phyloP scores from a whole-genome alignment of 495 filamentous ascomycete genomes.

The Penicillium ucsense region DNA sequence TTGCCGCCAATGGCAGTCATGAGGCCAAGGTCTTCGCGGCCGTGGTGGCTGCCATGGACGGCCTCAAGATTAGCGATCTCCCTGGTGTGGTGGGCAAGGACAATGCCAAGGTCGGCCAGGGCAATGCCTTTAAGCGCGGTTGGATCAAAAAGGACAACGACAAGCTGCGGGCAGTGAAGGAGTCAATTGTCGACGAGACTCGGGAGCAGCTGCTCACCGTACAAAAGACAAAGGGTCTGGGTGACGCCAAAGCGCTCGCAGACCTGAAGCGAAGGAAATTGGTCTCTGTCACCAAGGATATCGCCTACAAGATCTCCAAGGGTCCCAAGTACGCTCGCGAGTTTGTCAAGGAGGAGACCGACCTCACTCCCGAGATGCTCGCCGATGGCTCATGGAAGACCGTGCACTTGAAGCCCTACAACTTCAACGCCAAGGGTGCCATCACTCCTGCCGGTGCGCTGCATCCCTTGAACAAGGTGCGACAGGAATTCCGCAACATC shows the following conservation, averaged over 20 bases:
- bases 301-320: slow-evolving; percentile 72
- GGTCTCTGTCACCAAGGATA: slow-evolving; percentile 69
- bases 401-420: slow-evolving; percentile 88
- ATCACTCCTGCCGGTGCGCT: slow-evolving; percentile 71
- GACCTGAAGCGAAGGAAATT: slow-evolving; percentile 89
- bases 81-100: slow-evolving; percentile 69
- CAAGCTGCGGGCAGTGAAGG: slow-evolving; percentile 43
- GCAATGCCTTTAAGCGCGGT: slow-evolving; percentile 90
- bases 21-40: slow-evolving; percentile 92
- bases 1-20: slow-evolving; percentile 79
- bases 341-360: slow-evolving; percentile 87
- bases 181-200: slow-evolving; percentile 70
- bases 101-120: slow-evolving; percentile 83
- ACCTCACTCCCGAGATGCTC: slow-evolving; percentile 90
- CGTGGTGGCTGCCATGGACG: slow-evolving; percentile 63
- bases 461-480: slow-evolving; percentile 91
- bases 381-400: slow-evolving; percentile 58
- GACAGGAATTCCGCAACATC: slow-evolving; percentile 87
- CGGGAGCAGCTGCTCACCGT: slow-evolving; percentile 62
- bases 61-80: slow-evolving; percentile 72
- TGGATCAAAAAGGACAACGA: slow-evolving; percentile 91
- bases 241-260: slow-evolving; percentile 59
- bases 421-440: slow-evolving; percentile 86
- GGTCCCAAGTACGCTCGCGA: slow-evolving; percentile 77
- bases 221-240: slow-evolving; percentile 53